Conservation (phyloP, 768 basidiomycete species). For the Rickenella mellea region DNA sequence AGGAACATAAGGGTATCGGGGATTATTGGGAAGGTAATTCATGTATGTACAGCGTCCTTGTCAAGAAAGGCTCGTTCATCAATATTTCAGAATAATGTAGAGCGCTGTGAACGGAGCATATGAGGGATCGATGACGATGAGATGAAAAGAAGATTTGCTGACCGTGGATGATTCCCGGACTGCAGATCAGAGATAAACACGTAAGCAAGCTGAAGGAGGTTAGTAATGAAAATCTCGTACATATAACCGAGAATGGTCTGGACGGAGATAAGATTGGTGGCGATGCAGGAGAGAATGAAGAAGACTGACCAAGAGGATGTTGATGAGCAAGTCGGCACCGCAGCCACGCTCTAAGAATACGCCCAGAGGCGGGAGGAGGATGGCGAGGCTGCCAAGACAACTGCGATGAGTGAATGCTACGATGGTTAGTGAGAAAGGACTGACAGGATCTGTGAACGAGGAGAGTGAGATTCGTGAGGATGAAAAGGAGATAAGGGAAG, state of each 20-base stretch:
- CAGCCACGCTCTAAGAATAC: constrained; percentile 89
- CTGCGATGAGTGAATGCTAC: background rate
- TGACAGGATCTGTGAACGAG: constrained; percentile 34
- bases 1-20: background rate
- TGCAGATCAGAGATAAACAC: constrained; percentile 18
- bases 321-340: constrained; percentile 65
- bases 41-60: background rate
- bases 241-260: constrained; percentile 2
- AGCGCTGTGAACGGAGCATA: constrained; percentile 36
- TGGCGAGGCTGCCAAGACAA: constrained; percentile 44
- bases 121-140: constrained; percentile 5
- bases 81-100: constrained; percentile 78
- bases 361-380: constrained; percentile 74
- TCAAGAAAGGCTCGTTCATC: too few relatives aligned
- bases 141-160: constrained; percentile 9
- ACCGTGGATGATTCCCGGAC: constrained; percentile 75
- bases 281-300: background rate
- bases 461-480: constrained; percentile 1
- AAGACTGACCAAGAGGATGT: constrained; percentile 50
- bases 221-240: constrained; percentile 1
- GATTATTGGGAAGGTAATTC: background rate
- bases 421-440: constrained; percentile 5
- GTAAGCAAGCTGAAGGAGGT: constrained; percentile 26
- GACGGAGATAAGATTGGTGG: background rate
- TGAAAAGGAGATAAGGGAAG: constrained; percentile 1